Evolutionary conservation across 192 early-diverging fungal genomes (phyloP).

Genomic region (Powellomyces hirtus): DNA sequence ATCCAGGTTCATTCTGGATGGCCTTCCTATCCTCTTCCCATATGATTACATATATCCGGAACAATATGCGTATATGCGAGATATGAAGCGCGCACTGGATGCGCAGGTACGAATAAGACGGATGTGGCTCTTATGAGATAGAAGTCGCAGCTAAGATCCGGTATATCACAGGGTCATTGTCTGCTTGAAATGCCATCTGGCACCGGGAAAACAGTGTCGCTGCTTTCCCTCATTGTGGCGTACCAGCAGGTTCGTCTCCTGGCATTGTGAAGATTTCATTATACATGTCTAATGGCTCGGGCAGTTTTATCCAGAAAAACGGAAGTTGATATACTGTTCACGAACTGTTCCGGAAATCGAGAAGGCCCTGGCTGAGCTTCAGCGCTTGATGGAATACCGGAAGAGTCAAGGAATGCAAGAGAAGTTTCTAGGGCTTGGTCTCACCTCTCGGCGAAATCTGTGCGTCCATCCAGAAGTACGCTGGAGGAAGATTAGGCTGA

Average conservation of each 20-base stretch:
- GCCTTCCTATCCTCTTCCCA: constrained; percentile 92
- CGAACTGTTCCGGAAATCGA: constrained; percentile 99
- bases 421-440: constrained; percentile 85
- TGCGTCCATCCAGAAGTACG: constrained; percentile 82
- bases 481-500: not conserved
- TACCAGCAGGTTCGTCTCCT: constrained; percentile 97
- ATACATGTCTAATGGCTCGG: not conserved
- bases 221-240: constrained; percentile 92
- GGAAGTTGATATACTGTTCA: constrained; percentile 99
- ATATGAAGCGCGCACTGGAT: constrained; percentile 90
- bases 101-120: constrained; percentile 55
- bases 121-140: not conserved
- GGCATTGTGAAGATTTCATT: too few species aligned
- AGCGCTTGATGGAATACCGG: constrained; percentile 86
- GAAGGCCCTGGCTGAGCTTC: constrained; percentile 95
- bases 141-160: not conserved
- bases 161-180: constrained; percentile 73
- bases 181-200: constrained; percentile 99
- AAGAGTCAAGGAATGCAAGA: constrained; percentile 64
- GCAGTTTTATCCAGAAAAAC: constrained; percentile 82
- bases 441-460: constrained; percentile 91
- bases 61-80: constrained; percentile 97
- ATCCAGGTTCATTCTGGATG: constrained; percentile 75
- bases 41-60: constrained; percentile 99
- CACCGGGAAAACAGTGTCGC: constrained; percentile 96